Conservation (phyloP, 257 asterid genomes). For the Handroanthus guayacan region DNA sequence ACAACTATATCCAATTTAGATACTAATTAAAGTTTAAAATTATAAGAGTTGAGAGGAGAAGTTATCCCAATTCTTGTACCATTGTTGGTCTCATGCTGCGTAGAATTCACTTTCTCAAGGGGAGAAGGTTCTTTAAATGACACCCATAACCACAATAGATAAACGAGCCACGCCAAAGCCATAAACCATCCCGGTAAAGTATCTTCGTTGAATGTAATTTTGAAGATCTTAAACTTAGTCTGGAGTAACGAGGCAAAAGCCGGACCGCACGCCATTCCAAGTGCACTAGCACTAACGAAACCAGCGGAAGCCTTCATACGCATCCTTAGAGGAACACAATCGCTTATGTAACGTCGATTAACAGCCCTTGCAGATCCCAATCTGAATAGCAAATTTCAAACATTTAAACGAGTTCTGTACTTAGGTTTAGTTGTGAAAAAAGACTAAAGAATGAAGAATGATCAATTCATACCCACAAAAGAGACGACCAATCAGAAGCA, state of each 20-base stretch:
- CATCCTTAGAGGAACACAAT: slow-evolving; percentile 62
- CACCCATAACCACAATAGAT: slow-evolving; percentile 55
- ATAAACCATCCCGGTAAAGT: slow-evolving; percentile 78
- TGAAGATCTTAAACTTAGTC: slow-evolving; percentile 48
- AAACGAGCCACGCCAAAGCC: slow-evolving; percentile 75
- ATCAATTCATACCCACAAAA: slow-evolving; percentile 61
- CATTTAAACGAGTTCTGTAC: neutral
- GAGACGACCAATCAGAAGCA: slow-evolving; percentile 67
- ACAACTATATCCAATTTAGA: neutral
- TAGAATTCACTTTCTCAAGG: slow-evolving; percentile 24
- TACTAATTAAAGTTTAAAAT: neutral
- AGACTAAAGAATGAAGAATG: neutral
- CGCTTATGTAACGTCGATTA: slow-evolving; percentile 72
- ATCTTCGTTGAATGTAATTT: slow-evolving; percentile 59
- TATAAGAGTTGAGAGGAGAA: neutral
- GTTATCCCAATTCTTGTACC: slow-evolving; percentile 36
- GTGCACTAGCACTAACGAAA: slow-evolving; percentile 75
- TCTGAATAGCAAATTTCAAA: slow-evolving; percentile 41
- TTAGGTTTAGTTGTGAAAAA: neutral
- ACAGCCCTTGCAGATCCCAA: slow-evolving; percentile 80
- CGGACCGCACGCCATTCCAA: slow-evolving; percentile 85
- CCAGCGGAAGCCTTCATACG: slow-evolving; percentile 80
- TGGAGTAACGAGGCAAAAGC: slow-evolving; percentile 64
- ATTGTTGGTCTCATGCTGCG: slow-evolving; percentile 23
- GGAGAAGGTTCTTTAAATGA: slow-evolving; percentile 59